Conservation (phyloP, 805 yeast species). For the Barnettozyma sp. region DNA sequence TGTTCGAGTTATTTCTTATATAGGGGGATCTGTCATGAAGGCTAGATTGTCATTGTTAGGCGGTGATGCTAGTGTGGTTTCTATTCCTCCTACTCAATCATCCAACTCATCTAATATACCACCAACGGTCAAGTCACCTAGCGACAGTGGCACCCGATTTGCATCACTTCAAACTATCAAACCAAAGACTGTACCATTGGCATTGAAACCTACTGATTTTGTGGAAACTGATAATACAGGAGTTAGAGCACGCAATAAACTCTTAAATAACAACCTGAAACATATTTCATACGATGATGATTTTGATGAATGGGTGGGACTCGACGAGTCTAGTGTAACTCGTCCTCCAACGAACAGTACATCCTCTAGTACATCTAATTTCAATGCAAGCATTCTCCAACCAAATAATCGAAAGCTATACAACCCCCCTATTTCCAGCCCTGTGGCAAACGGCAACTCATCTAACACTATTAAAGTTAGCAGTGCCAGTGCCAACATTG, state of each 20-base stretch:
- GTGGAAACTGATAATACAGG: constrained; percentile 1
- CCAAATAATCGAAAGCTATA: constrained; percentile 11
- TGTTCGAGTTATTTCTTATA: constrained; percentile 27
- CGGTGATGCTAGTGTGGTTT: constrained; percentile 1
- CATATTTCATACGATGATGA: constrained; percentile 17
- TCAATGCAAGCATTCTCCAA: constrained; percentile 5
- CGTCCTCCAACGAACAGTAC: too few relatives aligned
- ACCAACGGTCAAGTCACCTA: constrained; percentile 18
- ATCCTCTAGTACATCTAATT: too few relatives aligned
- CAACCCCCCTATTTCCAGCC: constrained; percentile 5
- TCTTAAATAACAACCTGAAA: constrained; percentile 4
- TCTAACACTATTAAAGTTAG: neutral
- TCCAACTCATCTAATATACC: constrained; percentile 6
- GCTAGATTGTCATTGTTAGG: constrained; percentile 2
- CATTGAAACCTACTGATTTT: constrained; percentile 12
- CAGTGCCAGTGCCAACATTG: constrained; percentile 2
- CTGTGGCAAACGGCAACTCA: too few relatives aligned
- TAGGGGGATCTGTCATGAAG: constrained; percentile 3
- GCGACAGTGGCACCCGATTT: too few relatives aligned
- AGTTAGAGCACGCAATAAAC: constrained; percentile 1
- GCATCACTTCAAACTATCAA: constrained; percentile 5
- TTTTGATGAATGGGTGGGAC: constrained; percentile 21
- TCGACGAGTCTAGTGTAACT: constrained; percentile 8
- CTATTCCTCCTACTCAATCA: neutral
- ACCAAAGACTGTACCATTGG: constrained; percentile 18